These are phyloP conservation scores for Rhizopogon vinicolor DNA, from an alignment of 768 basidiomycete species.

Conservation along the genomic window DNA sequence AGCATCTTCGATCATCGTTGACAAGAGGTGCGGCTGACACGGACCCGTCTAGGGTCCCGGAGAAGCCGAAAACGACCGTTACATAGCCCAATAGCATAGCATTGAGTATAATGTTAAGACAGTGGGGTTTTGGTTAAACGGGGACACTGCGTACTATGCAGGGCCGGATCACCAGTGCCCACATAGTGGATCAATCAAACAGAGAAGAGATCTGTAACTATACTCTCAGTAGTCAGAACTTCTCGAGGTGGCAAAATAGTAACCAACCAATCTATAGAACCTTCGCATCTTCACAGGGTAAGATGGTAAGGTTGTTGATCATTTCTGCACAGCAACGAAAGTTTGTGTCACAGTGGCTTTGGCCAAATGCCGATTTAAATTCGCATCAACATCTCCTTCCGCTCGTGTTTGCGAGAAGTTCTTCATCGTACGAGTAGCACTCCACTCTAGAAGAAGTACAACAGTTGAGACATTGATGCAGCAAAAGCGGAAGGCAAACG, in stretches of 20 bases:
- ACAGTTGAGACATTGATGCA: constrained; percentile 19
- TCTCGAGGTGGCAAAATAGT: neutral
- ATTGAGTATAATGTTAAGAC: constrained; percentile 53
- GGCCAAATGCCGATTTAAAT: constrained; percentile 51
- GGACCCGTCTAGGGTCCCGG: constrained; percentile 68
- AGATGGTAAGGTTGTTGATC: constrained; percentile 26
- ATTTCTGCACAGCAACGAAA: too few species aligned
- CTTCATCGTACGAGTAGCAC: constrained; percentile 57
- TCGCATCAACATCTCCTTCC: constrained; percentile 37
- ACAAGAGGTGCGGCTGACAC: constrained; percentile 4
- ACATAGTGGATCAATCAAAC: constrained; percentile 37
- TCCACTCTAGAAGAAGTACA: constrained; percentile 55
- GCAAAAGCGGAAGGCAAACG: constrained; percentile 27
- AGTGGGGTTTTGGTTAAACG: constrained; percentile 44
- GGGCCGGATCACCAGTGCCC: constrained; percentile 30
- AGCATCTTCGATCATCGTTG: too few species aligned
- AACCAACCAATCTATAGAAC: constrained; percentile 26
- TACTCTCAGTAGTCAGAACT: constrained; percentile 35
- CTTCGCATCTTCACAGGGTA: constrained; percentile 13
- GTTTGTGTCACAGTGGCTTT: constrained; percentile 62
- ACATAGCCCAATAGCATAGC: constrained; percentile 51
- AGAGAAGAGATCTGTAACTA: constrained; percentile 55
- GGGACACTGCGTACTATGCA: constrained; percentile 31
- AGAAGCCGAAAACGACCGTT: constrained; percentile 69
- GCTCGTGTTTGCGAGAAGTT: constrained; percentile 32